phyloP scores from a whole-genome alignment of 305 asterid species.

The Stenogyne calaminthoides region DNA sequence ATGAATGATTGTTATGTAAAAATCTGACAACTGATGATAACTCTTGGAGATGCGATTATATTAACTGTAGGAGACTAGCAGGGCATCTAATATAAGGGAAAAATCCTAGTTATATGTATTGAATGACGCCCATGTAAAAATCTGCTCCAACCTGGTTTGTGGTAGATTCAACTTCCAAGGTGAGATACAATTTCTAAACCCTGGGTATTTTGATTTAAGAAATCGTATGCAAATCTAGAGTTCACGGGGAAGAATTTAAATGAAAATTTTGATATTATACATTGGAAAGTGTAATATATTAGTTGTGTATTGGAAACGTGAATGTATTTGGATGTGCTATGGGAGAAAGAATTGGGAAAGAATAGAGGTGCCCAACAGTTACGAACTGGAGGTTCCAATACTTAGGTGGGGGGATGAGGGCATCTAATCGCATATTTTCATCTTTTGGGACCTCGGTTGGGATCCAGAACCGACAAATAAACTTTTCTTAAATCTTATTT shows the following conservation, averaged over 20 bases:
- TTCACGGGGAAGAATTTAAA: background rate
- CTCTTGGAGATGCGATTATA: background rate
- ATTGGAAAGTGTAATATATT: background rate
- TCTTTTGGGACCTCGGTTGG: too few relatives aligned
- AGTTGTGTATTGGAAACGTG: background rate
- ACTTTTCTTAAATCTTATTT: background rate
- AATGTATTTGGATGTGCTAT: background rate
- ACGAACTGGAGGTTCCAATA: too few relatives aligned
- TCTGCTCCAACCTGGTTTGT: background rate
- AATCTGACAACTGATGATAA: background rate
- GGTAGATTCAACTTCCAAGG: background rate
- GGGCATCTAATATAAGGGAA: background rate
- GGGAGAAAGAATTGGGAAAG: background rate
- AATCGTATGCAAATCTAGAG: background rate
- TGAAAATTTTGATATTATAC: background rate
- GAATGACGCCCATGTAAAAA: background rate
- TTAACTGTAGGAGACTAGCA: background rate
- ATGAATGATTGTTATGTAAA: background rate
- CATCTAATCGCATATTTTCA: too few relatives aligned
- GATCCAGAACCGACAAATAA: too few relatives aligned
- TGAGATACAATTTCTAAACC: conserved; percentile 1
- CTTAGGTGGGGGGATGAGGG: too few relatives aligned
- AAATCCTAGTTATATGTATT: background rate
- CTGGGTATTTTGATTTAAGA: background rate
- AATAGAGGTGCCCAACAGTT: too few relatives aligned